These are phyloP conservation scores for Geranium brycei DNA, from an alignment of 345 rosid genomes.

Conservation along the genomic window DNA sequence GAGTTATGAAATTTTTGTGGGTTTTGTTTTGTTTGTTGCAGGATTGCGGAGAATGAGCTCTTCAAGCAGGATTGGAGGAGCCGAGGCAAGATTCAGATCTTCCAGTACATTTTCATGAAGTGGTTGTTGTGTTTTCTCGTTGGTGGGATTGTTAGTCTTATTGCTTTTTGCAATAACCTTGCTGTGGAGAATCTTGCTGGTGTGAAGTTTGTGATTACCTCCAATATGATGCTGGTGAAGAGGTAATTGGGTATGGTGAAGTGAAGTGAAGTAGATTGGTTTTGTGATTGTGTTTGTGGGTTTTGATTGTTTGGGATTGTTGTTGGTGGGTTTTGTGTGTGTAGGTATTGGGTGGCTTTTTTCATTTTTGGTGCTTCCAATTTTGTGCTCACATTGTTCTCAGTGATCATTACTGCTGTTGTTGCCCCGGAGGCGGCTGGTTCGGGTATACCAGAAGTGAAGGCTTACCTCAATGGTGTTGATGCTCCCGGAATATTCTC, in stretches of 20 bases:
- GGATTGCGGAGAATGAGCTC: conserved; percentile 73
- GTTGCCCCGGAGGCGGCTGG: conserved; percentile 79
- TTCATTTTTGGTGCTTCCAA: conserved; percentile 51
- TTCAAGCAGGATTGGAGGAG: conserved; percentile 91
- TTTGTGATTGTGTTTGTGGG: not conserved
- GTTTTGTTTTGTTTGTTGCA: conserved; percentile 1
- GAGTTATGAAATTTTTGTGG: too few relatives aligned
- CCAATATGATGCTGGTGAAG: conserved; percentile 59
- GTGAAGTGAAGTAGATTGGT: not conserved
- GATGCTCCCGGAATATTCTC: conserved; percentile 82
- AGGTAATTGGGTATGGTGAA: conserved; percentile 24
- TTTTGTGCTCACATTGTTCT: conserved; percentile 55
- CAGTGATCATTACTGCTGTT: conserved; percentile 50
- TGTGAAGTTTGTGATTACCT: conserved; percentile 68
- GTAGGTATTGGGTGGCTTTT: conserved; percentile 65
- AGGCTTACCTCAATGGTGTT: conserved; percentile 89
- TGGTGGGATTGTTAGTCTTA: conserved; percentile 54
- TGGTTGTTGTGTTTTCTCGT: conserved; percentile 65
- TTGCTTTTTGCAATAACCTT: conserved; percentile 72
- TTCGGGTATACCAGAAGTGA: conserved; percentile 92
- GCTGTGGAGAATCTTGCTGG: conserved; percentile 90
- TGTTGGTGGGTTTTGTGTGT: conserved; percentile 1
- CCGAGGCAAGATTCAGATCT: conserved; percentile 44
- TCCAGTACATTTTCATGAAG: conserved; percentile 69
- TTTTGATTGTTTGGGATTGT: not conserved